Evolutionary conservation across 257 asterid species (phyloP).

Genomic region (Salvia rosmarinus): DNA sequence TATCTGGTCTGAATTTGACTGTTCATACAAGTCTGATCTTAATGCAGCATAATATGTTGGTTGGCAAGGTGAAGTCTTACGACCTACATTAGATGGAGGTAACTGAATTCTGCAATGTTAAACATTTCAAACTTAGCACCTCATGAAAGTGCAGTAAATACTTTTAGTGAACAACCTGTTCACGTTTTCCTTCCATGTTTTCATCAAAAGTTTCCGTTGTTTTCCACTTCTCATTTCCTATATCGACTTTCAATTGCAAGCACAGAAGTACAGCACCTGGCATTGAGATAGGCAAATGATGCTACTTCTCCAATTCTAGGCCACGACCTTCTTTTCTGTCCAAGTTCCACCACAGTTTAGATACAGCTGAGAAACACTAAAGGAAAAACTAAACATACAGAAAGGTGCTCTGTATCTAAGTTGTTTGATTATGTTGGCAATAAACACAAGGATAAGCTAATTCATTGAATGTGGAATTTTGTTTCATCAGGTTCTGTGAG

Average conservation of each 20-base stretch:
- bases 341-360: too few species aligned
- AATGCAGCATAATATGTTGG: constrained; percentile 42
- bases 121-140: constrained; percentile 20
- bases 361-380: too few species aligned
- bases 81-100: constrained; percentile 48
- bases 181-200: constrained; percentile 19
- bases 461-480: too few species aligned
- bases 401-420: too few species aligned
- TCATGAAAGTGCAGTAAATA: not conserved
- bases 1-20: constrained; percentile 50
- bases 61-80: constrained; percentile 53
- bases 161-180: not conserved
- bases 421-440: too few species aligned
- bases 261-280: constrained; percentile 55
- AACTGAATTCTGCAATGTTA: constrained; percentile 51
- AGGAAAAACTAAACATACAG: too few species aligned
- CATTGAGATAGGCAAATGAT: constrained; percentile 27
- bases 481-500: too few species aligned
- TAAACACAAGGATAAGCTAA: too few species aligned
- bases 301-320: too few species aligned
- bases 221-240: constrained; percentile 1
- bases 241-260: constrained; percentile 9
- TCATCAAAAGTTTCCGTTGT: constrained; percentile 16
- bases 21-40: constrained; percentile 54
- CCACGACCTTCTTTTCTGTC: too few species aligned